Evolutionary conservation across 805 yeast genomes (phyloP).

Genomic region (Blastobotrys americana): DNA sequence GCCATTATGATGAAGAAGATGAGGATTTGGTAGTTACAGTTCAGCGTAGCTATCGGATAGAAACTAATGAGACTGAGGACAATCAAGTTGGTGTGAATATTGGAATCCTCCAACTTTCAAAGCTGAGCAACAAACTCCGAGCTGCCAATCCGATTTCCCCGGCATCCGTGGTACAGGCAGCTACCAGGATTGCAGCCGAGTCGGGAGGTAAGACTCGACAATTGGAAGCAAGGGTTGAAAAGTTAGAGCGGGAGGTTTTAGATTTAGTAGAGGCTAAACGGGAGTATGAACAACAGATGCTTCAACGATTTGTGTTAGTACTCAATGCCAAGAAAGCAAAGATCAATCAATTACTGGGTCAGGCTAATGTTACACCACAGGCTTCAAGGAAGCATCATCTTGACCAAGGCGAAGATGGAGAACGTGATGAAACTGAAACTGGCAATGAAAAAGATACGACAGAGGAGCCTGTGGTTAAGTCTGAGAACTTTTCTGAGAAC

Average conservation of each 20-base stretch:
- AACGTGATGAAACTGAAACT: conserved; percentile 3
- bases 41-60: conserved; percentile 5
- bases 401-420: conserved; percentile 1
- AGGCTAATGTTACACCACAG: neutral
- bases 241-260: conserved; percentile 11
- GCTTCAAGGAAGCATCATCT: neutral
- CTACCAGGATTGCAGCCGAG: conserved; percentile 2
- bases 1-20: conserved; percentile 5
- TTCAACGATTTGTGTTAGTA: conserved; percentile 12
- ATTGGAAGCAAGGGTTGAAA: conserved; percentile 2
- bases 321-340: conserved; percentile 17
- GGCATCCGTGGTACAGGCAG: conserved; percentile 4
- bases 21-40: conserved; percentile 6
- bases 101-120: conserved; percentile 3
- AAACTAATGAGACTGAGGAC: conserved; percentile 1
- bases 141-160: neutral
- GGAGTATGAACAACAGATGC: conserved; percentile 13
- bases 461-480: no score
- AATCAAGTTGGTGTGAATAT: conserved; percentile 4
- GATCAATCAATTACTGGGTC: conserved; percentile 12
- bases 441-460: no score
- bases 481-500: no score
- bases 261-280: conserved; percentile 14
- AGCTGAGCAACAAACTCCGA: conserved; percentile 4
- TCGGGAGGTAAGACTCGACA: conserved; percentile 2